Conservation (phyloP, 352 stramenopile species). For the Globisporangium splendens region DNA sequence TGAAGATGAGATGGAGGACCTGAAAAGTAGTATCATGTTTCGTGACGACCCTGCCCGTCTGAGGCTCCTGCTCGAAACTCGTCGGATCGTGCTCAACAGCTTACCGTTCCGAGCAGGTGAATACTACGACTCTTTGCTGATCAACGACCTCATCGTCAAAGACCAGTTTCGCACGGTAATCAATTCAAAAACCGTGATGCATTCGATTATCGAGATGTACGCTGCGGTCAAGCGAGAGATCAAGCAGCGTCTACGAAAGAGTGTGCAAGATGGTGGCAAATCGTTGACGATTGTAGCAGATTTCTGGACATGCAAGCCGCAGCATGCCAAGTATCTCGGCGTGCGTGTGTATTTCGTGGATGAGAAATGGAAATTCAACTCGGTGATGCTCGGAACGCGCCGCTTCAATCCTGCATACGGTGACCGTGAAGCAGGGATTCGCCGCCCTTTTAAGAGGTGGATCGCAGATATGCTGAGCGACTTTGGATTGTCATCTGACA, state of each 20-base stretch:
- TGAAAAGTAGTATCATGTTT: neutral
- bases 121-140: neutral
- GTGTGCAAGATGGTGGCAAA: neutral
- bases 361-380: conserved; percentile 5
- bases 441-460: conserved; percentile 6
- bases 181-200: neutral
- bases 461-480: conserved; percentile 8
- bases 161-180: neutral
- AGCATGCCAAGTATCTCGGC: conserved; percentile 11
- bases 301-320: conserved; percentile 15
- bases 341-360: conserved; percentile 13
- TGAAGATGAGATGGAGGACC: conserved; percentile 4
- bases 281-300: conserved; percentile 5
- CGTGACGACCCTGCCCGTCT: conserved; percentile 1
- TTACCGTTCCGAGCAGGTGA: conserved; percentile 3
- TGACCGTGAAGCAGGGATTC: conserved; percentile 7
- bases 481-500: conserved; percentile 4
- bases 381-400: conserved; percentile 6
- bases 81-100: conserved; percentile 7
- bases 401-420: conserved; percentile 10
- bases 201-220: conserved; percentile 4
- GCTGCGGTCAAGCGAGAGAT: neutral
- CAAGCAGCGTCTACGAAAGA: neutral
- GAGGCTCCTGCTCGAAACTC: conserved; percentile 3
- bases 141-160: conserved; percentile 1